Percentiles rank a stretch among this genome's conserved stretches.
Conservation (phyloP, 2,329 filamentous ascomycete species). For the Exophiala alcalophila region DNA sequence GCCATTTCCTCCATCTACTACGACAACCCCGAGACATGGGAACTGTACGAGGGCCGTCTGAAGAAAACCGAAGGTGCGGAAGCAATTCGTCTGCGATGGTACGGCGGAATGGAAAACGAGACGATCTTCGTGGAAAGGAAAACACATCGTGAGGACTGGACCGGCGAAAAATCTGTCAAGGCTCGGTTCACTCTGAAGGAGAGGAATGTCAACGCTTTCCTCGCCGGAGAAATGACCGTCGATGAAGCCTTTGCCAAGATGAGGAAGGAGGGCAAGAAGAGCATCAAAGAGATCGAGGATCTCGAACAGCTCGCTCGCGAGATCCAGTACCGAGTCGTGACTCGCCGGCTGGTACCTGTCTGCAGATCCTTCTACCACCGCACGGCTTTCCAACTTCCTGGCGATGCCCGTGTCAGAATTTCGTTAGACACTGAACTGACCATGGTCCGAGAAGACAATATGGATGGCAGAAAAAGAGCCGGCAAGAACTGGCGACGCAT, state of each 20-base stretch:
- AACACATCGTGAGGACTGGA: conserved; percentile 98
- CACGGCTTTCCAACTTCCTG: conserved; percentile 94
- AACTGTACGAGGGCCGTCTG: conserved; percentile 86
- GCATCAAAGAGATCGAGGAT: conserved; percentile 81
- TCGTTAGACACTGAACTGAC: conserved; percentile 94
- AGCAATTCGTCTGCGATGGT: conserved; percentile 94
- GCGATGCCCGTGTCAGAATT: conserved; percentile 92
- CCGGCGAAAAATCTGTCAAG: conserved; percentile 97
- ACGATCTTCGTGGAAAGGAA: conserved; percentile 97
- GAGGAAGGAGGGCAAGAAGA: conserved; percentile 91
- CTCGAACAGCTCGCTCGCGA: conserved; percentile 87
- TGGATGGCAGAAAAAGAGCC: conserved; percentile 71
- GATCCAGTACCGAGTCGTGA: conserved; percentile 88
- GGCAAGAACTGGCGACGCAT: conserved; percentile 94
- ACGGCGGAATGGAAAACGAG: conserved; percentile 91
- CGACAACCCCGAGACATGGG: conserved; percentile 91
- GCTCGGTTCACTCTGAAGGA: conserved; percentile 93
- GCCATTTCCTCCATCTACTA: conserved; percentile 99
- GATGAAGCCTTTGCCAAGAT: conserved; percentile 94
- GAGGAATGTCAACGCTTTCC: conserved; percentile 91
- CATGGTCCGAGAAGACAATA: conserved; percentile 92
- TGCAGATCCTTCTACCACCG: conserved; percentile 97
- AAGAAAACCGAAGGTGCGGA: conserved; percentile 98
- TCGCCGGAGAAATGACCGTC: conserved; percentile 79
- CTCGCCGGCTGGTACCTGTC: conserved; percentile 81